These are phyloP conservation scores for Aspergillus neotritici DNA, from an alignment of 2,329 filamentous ascomycete species.

Conservation along the genomic window DNA sequence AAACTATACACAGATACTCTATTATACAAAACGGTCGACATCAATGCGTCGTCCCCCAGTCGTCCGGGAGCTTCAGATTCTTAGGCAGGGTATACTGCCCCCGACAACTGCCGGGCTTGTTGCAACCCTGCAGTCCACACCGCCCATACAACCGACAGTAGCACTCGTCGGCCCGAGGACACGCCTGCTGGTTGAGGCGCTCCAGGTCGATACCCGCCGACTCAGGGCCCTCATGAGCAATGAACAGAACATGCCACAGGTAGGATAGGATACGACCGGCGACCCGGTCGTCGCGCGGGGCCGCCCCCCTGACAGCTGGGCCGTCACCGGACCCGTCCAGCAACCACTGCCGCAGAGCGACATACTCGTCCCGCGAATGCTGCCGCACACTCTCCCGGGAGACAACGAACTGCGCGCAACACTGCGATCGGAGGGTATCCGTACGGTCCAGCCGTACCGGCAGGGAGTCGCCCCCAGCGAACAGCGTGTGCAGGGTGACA, in stretches of 20 bases:
- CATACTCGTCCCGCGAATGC: slow-evolving; percentile 47
- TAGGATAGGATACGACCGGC: slow-evolving; percentile 46
- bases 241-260: slow-evolving; percentile 47
- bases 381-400: slow-evolving; percentile 44
- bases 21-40: not conserved
- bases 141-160: slow-evolving; percentile 43
- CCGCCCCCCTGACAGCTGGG: slow-evolving; percentile 16
- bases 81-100: slow-evolving; percentile 39
- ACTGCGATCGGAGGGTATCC: slow-evolving; percentile 45
- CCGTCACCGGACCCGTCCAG: slow-evolving; percentile 32
- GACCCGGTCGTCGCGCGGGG: slow-evolving; percentile 40
- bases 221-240: slow-evolving; percentile 19
- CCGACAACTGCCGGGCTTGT: slow-evolving; percentile 27
- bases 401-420: slow-evolving; percentile 55
- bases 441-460: slow-evolving; percentile 33
- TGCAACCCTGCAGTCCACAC: slow-evolving; percentile 32
- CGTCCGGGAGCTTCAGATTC: slow-evolving; percentile 32
- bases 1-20: too few species aligned
- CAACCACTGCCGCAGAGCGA: slow-evolving; percentile 51
- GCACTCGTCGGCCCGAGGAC: slow-evolving; percentile 38
- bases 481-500: slow-evolving; percentile 29
- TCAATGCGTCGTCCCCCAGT: slow-evolving; percentile 29
- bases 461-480: slow-evolving; percentile 29
- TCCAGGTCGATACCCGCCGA: slow-evolving; percentile 27
- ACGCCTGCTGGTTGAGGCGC: slow-evolving; percentile 32